Percentiles rank a stretch among this genome's conserved stretches.
phyloP scores from a whole-genome alignment of 1,284 basidiomycete genomes.

The Cutaneotrichosporon sp. region DNA sequence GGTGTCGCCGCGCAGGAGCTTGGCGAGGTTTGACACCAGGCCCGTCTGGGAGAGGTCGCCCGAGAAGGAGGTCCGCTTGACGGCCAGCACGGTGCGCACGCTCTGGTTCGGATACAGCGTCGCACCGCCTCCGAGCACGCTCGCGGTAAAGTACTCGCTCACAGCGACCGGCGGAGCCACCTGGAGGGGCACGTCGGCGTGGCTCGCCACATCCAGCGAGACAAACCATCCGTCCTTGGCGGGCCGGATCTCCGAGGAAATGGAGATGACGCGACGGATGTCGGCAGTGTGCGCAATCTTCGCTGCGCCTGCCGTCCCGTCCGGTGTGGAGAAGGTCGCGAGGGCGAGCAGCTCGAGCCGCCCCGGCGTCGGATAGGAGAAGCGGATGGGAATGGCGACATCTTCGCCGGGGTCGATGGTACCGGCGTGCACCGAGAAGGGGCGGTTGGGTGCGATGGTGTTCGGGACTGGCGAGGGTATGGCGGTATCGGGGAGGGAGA shows the following conservation, averaged over 20 bases:
- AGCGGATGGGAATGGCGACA: constrained; percentile 28
- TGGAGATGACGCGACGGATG: constrained; percentile 21
- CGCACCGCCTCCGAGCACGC: not conserved
- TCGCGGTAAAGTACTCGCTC: constrained; percentile 15
- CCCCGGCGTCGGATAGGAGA: constrained; percentile 25
- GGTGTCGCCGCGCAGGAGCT: constrained; percentile 29
- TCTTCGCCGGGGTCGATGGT: constrained; percentile 32
- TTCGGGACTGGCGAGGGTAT: constrained; percentile 29
- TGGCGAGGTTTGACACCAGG: constrained; percentile 32
- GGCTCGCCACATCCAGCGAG: constrained; percentile 13
- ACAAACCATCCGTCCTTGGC: constrained; percentile 17
- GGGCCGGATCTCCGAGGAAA: constrained; percentile 11
- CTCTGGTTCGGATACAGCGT: constrained; percentile 39
- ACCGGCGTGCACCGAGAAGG: constrained; percentile 21
- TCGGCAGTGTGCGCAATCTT: constrained; percentile 23
- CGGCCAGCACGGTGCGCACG: constrained; percentile 22
- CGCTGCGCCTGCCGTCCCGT: constrained; percentile 21
- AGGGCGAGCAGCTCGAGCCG: constrained; percentile 33
- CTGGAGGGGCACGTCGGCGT: constrained; percentile 16
- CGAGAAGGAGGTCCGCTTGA: not conserved
- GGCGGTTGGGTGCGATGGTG: constrained; percentile 23
- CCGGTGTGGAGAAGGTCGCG: constrained; percentile 26
- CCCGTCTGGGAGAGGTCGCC: constrained; percentile 29
- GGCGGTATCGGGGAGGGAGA: constrained; percentile 11
- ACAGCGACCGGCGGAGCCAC: constrained; percentile 5